Conservation (phyloP, 805 yeast genomes). For the Lachancea sp. region DNA sequence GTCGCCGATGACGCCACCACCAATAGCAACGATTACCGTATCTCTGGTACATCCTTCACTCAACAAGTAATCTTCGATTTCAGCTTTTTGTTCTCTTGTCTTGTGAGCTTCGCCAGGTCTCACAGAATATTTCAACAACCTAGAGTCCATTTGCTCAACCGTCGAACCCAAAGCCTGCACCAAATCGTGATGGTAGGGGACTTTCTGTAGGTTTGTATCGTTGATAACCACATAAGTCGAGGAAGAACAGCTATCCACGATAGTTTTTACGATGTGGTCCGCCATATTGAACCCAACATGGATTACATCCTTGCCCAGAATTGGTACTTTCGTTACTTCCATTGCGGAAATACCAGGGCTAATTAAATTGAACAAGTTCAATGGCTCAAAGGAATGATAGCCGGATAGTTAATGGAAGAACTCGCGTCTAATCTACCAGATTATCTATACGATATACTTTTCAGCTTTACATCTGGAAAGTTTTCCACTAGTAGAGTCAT, state of each 20-base stretch:
- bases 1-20: constrained; percentile 98
- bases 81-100: constrained; percentile 81
- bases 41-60: constrained; percentile 89
- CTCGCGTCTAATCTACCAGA: too few species aligned
- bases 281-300: constrained; percentile 85
- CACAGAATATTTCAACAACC: constrained; percentile 68
- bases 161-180: constrained; percentile 36
- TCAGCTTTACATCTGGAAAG: not conserved
- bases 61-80: constrained; percentile 84
- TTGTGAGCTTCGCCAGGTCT: constrained; percentile 93
- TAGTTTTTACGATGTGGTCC: constrained; percentile 64
- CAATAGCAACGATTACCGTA: constrained; percentile 87
- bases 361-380: not conserved
- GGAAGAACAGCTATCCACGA: constrained; percentile 56
- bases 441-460: too few species aligned
- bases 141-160: constrained; percentile 43
- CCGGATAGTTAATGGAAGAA: not conserved
- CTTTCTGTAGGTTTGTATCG: constrained; percentile 68
- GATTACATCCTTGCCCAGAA: constrained; percentile 76
- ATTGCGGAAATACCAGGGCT: constrained; percentile 2
- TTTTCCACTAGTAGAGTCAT: not conserved
- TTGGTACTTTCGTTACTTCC: constrained; percentile 49
- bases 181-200: constrained; percentile 53
- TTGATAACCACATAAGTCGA: constrained; percentile 91
- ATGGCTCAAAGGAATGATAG: not conserved